Evolutionary conservation across 1,284 basidiomycete species (phyloP).

Genomic region (Prillingera fragicola): DNA sequence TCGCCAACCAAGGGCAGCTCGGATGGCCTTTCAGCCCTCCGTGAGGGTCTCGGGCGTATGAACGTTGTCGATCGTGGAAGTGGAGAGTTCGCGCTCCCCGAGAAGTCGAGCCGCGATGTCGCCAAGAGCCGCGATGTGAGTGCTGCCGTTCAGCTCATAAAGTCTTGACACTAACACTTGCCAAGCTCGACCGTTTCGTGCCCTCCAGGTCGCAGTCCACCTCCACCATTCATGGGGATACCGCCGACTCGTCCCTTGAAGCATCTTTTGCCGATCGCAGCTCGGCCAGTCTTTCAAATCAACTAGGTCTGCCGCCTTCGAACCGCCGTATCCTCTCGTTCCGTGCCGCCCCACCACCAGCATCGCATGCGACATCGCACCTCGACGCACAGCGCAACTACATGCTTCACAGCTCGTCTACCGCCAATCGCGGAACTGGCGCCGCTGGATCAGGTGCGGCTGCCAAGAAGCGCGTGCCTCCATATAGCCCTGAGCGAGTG

Average conservation of each 20-base stretch:
- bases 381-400: conserved; percentile 43
- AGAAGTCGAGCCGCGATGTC: conserved; percentile 8
- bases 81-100: conserved; percentile 14
- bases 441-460: conserved; percentile 16
- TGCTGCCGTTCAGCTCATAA: neutral
- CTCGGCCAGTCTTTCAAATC: conserved; percentile 30
- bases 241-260: conserved; percentile 27
- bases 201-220: conserved; percentile 37
- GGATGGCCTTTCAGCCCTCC: conserved; percentile 23
- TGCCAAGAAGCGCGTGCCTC: conserved; percentile 32
- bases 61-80: conserved; percentile 29
- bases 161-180: too few species aligned
- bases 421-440: conserved; percentile 26
- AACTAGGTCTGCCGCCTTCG: conserved; percentile 24
- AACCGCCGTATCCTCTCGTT: conserved; percentile 45
- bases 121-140: conserved; percentile 13
- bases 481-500: conserved; percentile 76
- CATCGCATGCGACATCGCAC: conserved; percentile 42
- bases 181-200: conserved; percentile 46
- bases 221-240: conserved; percentile 28
- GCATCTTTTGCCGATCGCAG: conserved; percentile 18
- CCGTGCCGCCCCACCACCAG: conserved; percentile 40
- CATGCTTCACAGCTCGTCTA: conserved; percentile 30
- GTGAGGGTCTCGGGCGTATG: conserved; percentile 42
- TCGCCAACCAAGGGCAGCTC: conserved; percentile 8